These are phyloP conservation scores for Boletus pseudo-olivaceus DNA, from an alignment of 768 basidiomycete species.

Conservation along the genomic window DNA sequence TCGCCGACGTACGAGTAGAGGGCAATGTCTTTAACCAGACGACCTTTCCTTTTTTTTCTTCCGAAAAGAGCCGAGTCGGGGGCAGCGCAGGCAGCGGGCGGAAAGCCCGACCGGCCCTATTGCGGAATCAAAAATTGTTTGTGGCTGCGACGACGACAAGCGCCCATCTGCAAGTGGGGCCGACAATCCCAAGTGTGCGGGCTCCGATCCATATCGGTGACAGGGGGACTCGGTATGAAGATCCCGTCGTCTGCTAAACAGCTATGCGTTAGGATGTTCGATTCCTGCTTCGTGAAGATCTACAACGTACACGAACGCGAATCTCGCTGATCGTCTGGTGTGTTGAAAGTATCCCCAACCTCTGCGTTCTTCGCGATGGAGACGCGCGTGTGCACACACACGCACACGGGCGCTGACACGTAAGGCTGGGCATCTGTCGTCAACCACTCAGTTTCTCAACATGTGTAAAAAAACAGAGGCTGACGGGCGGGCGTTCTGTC, in stretches of 20 bases:
- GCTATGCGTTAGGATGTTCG: not conserved
- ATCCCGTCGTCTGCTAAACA: conserved; percentile 1
- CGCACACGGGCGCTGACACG: too few species aligned
- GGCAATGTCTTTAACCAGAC: not conserved
- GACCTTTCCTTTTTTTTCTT: not conserved
- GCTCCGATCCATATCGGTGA: conserved; percentile 1
- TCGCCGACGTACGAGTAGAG: not conserved
- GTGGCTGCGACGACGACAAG: not conserved
- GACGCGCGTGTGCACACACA: not conserved
- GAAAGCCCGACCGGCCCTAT: not conserved
- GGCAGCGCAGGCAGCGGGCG: not conserved
- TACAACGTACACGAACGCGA: conserved; percentile 5
- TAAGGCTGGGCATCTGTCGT: not conserved
- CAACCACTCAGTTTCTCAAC: not conserved
- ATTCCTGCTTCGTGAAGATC: not conserved
- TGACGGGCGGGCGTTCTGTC: not conserved
- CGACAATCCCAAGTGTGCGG: not conserved
- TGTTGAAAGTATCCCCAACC: not conserved
- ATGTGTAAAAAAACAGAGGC: not conserved
- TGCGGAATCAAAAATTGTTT: not conserved
- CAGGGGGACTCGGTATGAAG: conserved; percentile 10
- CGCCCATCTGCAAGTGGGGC: not conserved
- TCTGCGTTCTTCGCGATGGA: not conserved
- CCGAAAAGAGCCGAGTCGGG: not conserved
- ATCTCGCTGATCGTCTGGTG: conserved; percentile 12